Evolutionary conservation across 2,329 filamentous ascomycete genomes (phyloP).

Genomic region (Fusarium proliferatum): DNA sequence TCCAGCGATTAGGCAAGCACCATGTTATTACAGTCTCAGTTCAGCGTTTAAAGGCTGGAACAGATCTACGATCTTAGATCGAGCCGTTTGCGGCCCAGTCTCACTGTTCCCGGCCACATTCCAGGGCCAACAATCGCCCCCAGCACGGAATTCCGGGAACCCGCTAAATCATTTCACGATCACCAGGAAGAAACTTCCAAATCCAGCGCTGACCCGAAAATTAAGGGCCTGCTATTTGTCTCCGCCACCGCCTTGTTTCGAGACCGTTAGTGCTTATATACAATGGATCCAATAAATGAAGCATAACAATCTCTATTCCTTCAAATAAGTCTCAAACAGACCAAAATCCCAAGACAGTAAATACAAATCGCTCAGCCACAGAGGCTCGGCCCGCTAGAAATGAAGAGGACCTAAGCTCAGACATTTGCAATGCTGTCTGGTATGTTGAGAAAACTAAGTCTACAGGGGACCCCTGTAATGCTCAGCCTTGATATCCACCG

Average conservation of each 20-base stretch:
- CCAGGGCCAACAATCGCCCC: not conserved
- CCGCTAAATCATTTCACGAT: not conserved
- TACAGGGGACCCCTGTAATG: conserved; percentile 22
- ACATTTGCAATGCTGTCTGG: not conserved
- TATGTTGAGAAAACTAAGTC: conserved; percentile 1
- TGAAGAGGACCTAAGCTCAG: not conserved
- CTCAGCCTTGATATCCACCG: not conserved
- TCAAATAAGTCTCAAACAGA: not conserved
- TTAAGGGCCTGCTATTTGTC: conserved; percentile 8
- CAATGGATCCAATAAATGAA: not conserved
- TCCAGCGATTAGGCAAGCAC: too few relatives aligned
- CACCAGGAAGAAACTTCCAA: not conserved
- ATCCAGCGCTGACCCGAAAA: not conserved
- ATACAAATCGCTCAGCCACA: not conserved
- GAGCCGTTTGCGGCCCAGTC: not conserved
- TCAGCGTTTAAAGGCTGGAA: not conserved
- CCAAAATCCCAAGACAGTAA: not conserved
- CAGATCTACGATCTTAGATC: not conserved
- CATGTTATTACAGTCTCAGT: fast-evolving
- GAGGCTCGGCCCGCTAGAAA: not conserved
- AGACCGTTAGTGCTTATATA: conserved; percentile 13
- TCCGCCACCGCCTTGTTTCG: conserved; percentile 10
- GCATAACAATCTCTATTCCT: not conserved
- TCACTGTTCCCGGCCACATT: not conserved
- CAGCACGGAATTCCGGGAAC: not conserved